phyloP scores from a whole-genome alignment of 192 early-diverging fungal species.

The Rhizophagus clarus region DNA sequence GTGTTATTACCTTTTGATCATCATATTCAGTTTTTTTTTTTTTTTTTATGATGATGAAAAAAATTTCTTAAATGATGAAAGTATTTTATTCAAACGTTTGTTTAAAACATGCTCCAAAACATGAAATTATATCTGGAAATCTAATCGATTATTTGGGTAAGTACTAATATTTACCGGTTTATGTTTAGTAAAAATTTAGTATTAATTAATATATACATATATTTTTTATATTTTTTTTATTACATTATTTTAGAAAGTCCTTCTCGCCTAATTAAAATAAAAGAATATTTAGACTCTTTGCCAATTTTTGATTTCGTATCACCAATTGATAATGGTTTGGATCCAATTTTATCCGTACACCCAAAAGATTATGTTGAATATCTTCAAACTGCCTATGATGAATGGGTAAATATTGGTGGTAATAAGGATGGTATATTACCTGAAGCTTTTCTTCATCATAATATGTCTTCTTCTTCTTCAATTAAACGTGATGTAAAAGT shows the following conservation, averaged over 20 bases:
- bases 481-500: background rate
- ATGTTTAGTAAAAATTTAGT: background rate
- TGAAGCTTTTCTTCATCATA: slow-evolving; percentile 47
- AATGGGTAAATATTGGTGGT: slow-evolving; percentile 54
- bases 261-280: background rate
- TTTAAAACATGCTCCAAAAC: slow-evolving; percentile 20
- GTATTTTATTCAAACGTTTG: slow-evolving; percentile 19
- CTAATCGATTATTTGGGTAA: slow-evolving; percentile 11
- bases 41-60: no score
- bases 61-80: slow-evolving; percentile 2
- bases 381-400: slow-evolving; percentile 59
- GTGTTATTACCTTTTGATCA: background rate
- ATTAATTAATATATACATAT: background rate
- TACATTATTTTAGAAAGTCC: slow-evolving; percentile 2
- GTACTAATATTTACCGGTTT: background rate
- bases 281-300: background rate
- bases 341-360: slow-evolving; percentile 60
- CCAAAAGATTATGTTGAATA: slow-evolving; percentile 59
- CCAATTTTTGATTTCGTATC: background rate
- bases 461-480: slow-evolving; percentile 27
- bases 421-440: slow-evolving; percentile 59
- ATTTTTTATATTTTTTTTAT: no score
- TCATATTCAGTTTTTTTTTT: background rate
- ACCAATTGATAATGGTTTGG: slow-evolving; percentile 52
- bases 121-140: slow-evolving; percentile 11